phyloP scores from a whole-genome alignment of 305 asterid genomes.

The Solanum hybrid region DNA sequence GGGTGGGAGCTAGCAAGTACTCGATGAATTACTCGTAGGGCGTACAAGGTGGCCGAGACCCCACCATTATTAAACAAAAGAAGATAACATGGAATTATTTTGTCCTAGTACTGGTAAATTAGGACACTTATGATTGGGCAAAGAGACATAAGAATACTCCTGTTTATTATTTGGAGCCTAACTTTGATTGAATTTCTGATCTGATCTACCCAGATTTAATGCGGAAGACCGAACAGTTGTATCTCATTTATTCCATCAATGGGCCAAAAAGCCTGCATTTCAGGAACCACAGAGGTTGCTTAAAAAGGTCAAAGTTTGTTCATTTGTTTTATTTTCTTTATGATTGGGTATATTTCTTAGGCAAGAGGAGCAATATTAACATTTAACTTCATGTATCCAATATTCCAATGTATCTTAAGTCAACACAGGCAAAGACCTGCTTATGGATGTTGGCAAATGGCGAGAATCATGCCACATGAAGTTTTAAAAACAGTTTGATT shows the following conservation, averaged over 20 bases:
- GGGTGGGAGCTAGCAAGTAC: neutral
- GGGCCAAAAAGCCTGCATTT: conserved; percentile 98
- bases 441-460: neutral
- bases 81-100: neutral
- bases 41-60: neutral
- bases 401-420: neutral
- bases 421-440: neutral
- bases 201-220: conserved; percentile 42
- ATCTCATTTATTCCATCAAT: conserved; percentile 81
- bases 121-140: neutral
- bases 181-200: conserved; percentile 6
- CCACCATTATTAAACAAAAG: neutral
- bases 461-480: neutral
- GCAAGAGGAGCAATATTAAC: neutral
- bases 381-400: neutral
- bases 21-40: neutral
- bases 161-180: neutral
- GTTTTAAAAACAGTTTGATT: neutral
- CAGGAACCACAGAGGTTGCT: conserved; percentile 89
- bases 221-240: conserved; percentile 65
- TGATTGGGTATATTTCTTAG: neutral
- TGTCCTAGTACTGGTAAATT: neutral
- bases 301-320: conserved; percentile 47
- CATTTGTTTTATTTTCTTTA: neutral
- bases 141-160: conserved; percentile 1